Evolutionary conservation across 2,329 filamentous ascomycete genomes (phyloP).

Genomic region (Pyrenophora teres): DNA sequence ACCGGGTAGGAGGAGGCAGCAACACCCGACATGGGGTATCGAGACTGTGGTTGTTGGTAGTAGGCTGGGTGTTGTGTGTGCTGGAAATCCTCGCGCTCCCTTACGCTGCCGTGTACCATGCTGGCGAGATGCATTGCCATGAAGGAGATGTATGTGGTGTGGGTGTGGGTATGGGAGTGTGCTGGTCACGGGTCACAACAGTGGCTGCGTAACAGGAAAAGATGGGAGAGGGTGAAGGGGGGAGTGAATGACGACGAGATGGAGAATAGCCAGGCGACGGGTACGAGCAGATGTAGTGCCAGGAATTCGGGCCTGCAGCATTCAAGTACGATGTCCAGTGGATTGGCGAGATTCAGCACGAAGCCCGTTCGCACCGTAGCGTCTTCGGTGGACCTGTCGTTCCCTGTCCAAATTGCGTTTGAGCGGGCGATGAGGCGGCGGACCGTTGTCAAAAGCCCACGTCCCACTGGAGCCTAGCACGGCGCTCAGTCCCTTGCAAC

Average conservation of each 20-base stretch:
- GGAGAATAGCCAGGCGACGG: slow-evolving; percentile 26
- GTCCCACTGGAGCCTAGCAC: slow-evolving; percentile 37
- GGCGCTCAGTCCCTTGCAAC: slow-evolving; percentile 43
- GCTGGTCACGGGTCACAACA: slow-evolving; percentile 39
- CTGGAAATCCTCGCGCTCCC: slow-evolving; percentile 47
- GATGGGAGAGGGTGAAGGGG: slow-evolving; percentile 16
- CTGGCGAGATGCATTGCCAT: slow-evolving; percentile 52
- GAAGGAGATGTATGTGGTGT: slow-evolving; percentile 17
- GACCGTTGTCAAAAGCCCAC: slow-evolving; percentile 45
- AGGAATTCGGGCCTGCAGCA: slow-evolving; percentile 45
- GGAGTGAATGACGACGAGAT: slow-evolving; percentile 31
- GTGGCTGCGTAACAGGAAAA: slow-evolving; percentile 38
- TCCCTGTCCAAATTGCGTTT: slow-evolving; percentile 45
- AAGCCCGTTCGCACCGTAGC: slow-evolving; percentile 41
- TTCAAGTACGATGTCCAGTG: slow-evolving; percentile 44
- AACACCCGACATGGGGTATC: slow-evolving; percentile 29
- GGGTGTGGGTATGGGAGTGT: too few relatives aligned
- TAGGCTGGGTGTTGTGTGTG: slow-evolving; percentile 36
- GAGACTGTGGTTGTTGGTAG: slow-evolving; percentile 46
- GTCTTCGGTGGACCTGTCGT: slow-evolving; percentile 37
- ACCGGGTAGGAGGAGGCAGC: slow-evolving; percentile 24
- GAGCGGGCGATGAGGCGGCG: slow-evolving; percentile 43
- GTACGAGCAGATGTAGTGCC: slow-evolving; percentile 40
- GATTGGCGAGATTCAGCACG: slow-evolving; percentile 45
- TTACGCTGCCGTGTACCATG: slow-evolving; percentile 51